A percentile compares a stretch with the other conserved stretches of the same genome.
phyloP scores from a whole-genome alignment of 345 rosid species.

The Citrus unshiu region DNA sequence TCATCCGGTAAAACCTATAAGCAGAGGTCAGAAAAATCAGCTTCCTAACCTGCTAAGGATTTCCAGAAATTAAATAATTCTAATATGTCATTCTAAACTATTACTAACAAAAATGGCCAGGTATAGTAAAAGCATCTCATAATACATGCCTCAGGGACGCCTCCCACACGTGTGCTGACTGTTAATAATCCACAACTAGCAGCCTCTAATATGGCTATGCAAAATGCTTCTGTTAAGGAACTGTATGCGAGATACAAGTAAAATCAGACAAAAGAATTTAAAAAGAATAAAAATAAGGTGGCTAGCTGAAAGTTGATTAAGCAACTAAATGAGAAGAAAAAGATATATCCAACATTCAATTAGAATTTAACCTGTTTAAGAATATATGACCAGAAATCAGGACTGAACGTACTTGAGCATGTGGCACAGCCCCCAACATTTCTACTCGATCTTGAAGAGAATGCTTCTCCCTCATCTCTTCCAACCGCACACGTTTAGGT shows the following conservation, averaged over 20 bases:
- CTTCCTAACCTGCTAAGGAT: background rate
- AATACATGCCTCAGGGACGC: slow-evolving; percentile 87
- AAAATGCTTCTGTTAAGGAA: slow-evolving; percentile 97
- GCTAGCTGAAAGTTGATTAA: background rate
- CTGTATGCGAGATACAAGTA: slow-evolving; percentile 41
- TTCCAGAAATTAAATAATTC: slow-evolving; percentile 1
- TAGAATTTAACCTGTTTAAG: slow-evolving; percentile 58
- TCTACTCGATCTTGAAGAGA: slow-evolving; percentile 95
- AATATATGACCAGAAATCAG: slow-evolving; percentile 84
- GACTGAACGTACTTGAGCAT: slow-evolving; percentile 80
- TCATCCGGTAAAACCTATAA: slow-evolving; percentile 91
- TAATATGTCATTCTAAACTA: background rate
- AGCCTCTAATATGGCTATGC: slow-evolving; percentile 97
- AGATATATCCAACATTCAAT: background rate
- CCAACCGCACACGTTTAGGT: slow-evolving; percentile 83
- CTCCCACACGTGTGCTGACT: slow-evolving; percentile 94
- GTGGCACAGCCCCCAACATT: slow-evolving; percentile 92
- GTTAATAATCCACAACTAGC: slow-evolving; percentile 97
- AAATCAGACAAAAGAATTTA: background rate
- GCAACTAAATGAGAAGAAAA: background rate
- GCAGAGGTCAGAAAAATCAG: background rate
- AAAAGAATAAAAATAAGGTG: background rate
- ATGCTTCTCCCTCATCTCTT: slow-evolving; percentile 97
- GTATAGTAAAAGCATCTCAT: background rate
- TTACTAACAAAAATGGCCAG: background rate